Conservation (phyloP, 108 stramenopile species). For the Skeletonema grethae region DNA sequence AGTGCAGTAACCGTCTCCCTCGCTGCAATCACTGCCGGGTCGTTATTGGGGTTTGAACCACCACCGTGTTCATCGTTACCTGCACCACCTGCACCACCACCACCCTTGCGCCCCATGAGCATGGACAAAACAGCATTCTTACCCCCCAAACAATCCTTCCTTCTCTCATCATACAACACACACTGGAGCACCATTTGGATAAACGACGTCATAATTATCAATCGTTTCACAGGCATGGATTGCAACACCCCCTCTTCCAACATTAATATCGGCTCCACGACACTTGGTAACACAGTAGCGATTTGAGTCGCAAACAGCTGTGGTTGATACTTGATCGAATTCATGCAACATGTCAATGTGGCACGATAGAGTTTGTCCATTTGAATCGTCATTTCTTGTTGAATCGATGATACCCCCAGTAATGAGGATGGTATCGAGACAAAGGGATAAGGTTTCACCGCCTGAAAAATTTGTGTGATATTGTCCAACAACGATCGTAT, state of each 20-base stretch:
- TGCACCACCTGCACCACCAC: neutral
- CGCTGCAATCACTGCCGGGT: conserved; percentile 19
- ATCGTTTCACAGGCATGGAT: conserved; percentile 38
- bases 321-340: conserved; percentile 11
- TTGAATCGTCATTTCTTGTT: conserved; percentile 5
- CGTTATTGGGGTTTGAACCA: conserved; percentile 1
- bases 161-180: conserved; percentile 19
- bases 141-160: neutral
- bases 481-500: conserved; percentile 13
- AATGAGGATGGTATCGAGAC: neutral
- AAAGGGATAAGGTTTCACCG: conserved; percentile 9
- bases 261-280: conserved; percentile 24
- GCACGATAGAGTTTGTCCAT: conserved; percentile 34
- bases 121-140: conserved; percentile 24
- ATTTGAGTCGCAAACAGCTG: conserved; percentile 28
- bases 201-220: conserved; percentile 26
- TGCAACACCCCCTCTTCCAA: conserved; percentile 12
- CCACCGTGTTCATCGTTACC: neutral
- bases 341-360: conserved; percentile 14
- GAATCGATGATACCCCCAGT: neutral
- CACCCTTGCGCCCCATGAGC: conserved; percentile 12
- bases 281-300: conserved; percentile 6
- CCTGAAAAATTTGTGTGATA: conserved; percentile 11
- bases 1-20: conserved; percentile 17
- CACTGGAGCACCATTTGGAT: conserved; percentile 18